phyloP scores from a whole-genome alignment of 2,329 filamentous ascomycete genomes.

The Moelleriella libera region DNA sequence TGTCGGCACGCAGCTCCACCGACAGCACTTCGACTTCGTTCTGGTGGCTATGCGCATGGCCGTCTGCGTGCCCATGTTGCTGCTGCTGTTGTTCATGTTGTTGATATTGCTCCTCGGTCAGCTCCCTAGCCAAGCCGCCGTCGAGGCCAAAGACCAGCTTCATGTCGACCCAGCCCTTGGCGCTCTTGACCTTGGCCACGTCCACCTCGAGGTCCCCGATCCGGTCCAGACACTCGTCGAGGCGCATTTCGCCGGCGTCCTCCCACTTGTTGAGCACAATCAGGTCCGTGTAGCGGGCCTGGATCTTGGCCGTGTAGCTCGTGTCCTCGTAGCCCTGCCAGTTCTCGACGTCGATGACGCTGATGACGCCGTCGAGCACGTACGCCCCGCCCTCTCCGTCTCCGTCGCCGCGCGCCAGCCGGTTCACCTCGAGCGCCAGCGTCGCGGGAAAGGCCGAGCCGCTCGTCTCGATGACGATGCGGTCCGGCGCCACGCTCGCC shows the following conservation, averaged over 20 bases:
- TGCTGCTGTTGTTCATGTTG: neutral
- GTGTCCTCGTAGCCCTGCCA: constrained; percentile 89
- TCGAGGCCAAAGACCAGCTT: constrained; percentile 81
- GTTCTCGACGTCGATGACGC: constrained; percentile 87
- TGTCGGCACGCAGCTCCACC: constrained; percentile 45
- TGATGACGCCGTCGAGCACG: constrained; percentile 73
- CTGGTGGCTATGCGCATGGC: constrained; percentile 39
- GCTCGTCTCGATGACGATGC: constrained; percentile 88
- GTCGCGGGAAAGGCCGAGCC: constrained; percentile 83
- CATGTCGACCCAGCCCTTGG: constrained; percentile 63
- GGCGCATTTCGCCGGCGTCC: constrained; percentile 51
- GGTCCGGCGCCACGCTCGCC: constrained; percentile 46
- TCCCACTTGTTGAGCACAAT: constrained; percentile 95
- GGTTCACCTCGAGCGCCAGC: constrained; percentile 79
- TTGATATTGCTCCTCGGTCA: constrained; percentile 24
- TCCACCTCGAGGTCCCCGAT: constrained; percentile 72
- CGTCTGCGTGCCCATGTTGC: constrained; percentile 9
- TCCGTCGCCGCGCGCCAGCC: constrained; percentile 47
- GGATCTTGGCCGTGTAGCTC: constrained; percentile 74
- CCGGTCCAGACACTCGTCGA: constrained; percentile 66
- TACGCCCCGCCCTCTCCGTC: constrained; percentile 39
- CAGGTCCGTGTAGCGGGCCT: constrained; percentile 80
- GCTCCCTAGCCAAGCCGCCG: constrained; percentile 52
- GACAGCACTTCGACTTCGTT: constrained; percentile 88
- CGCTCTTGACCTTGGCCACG: constrained; percentile 71